Evolutionary conservation across 805 yeast species (phyloP).

Genomic region (Nakazawaea anatomiae): DNA sequence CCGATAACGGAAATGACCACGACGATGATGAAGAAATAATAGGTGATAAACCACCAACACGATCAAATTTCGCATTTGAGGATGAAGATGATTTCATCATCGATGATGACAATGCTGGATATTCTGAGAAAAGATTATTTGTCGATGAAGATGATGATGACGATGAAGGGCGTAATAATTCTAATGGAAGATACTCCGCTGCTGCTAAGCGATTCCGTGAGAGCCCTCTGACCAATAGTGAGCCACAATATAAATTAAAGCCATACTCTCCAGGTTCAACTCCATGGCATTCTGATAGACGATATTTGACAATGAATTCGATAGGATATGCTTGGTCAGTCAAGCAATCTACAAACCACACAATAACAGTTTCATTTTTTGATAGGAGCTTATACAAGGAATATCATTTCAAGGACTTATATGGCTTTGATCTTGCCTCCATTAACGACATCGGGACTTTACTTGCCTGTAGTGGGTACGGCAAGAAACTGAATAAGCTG

Average conservation of each 20-base stretch:
- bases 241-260: conserved; percentile 27
- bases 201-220: not conserved
- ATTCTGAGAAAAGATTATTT: conserved; percentile 15
- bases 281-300: conserved; percentile 64
- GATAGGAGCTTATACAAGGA: conserved; percentile 72
- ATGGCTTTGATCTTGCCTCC: conserved; percentile 68
- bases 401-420: conserved; percentile 77
- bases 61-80: conserved; percentile 19
- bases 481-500: conserved; percentile 11
- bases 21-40: conserved; percentile 14
- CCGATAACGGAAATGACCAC: not conserved
- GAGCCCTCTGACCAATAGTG: not conserved
- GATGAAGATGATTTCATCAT: conserved; percentile 50
- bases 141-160: conserved; percentile 6
- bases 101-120: conserved; percentile 59
- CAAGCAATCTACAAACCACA: conserved; percentile 49
- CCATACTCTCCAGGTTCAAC: conserved; percentile 89
- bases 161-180: not conserved
- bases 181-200: not conserved
- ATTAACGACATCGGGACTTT: conserved; percentile 62
- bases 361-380: conserved; percentile 83
- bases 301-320: conserved; percentile 76
- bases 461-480: conserved; percentile 41
- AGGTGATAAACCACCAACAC: conserved; percentile 3
- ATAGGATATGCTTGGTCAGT: conserved; percentile 82